phyloP scores from a whole-genome alignment of 306 rosid species.

The Astragalus membranaceus region DNA sequence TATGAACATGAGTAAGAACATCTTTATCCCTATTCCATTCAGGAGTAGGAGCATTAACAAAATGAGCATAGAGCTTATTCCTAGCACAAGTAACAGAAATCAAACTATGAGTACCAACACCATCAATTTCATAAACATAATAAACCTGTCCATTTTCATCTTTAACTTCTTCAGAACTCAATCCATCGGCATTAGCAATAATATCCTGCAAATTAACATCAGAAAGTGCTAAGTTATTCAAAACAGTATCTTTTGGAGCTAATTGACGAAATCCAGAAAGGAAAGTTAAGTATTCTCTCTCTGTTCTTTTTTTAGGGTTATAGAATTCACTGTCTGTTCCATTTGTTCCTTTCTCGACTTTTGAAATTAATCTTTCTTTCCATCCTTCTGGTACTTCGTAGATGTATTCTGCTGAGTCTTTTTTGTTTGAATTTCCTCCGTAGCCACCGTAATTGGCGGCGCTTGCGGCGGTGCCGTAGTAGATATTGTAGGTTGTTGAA shows the following conservation, averaged over 20 bases:
- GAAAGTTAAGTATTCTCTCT: conserved; percentile 72
- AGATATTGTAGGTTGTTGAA: conserved; percentile 39
- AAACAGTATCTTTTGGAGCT: conserved; percentile 61
- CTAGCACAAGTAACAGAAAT: conserved; percentile 79
- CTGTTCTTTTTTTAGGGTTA: conserved; percentile 70
- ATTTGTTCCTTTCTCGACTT: conserved; percentile 78
- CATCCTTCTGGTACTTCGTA: conserved; percentile 79
- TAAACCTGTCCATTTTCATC: conserved; percentile 71
- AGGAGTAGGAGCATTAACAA: conserved; percentile 74
- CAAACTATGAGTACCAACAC: conserved; percentile 64
- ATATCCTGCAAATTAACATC: conserved; percentile 80
- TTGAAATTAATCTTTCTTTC: conserved; percentile 84
- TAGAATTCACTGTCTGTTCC: conserved; percentile 86
- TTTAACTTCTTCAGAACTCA: conserved; percentile 64
- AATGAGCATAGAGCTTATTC: conserved; percentile 87
- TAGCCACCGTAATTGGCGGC: conserved; percentile 87
- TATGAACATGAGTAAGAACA: conserved; percentile 66
- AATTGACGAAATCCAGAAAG: conserved; percentile 61
- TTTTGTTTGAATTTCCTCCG: conserved; percentile 75
- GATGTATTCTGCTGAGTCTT: conserved; percentile 75
- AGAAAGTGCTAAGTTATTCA: conserved; percentile 70
- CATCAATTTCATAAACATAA: conserved; percentile 76
- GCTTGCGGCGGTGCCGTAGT: conserved; percentile 91
- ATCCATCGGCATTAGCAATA: conserved; percentile 48
- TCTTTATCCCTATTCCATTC: conserved; percentile 81